These are phyloP conservation scores for Solanum tacnaense DNA, from an alignment of 257 asterid genomes.

Conservation along the genomic window DNA sequence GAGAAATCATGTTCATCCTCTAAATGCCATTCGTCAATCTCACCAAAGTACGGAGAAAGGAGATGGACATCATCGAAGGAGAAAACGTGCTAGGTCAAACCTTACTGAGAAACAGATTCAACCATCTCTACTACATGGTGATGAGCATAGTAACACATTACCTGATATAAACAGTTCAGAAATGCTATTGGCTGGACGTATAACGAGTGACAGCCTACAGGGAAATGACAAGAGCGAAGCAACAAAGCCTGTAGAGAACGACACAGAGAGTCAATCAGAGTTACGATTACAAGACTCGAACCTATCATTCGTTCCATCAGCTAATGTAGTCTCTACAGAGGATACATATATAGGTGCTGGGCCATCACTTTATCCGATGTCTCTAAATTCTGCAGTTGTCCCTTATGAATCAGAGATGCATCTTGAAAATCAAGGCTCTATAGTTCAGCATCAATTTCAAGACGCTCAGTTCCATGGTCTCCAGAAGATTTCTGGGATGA, in stretches of 20 bases:
- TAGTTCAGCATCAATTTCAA: background rate
- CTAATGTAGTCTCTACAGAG: conserved; percentile 8
- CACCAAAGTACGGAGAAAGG: conserved; percentile 19
- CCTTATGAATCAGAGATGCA: conserved; percentile 18
- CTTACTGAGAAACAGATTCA: conserved; percentile 10
- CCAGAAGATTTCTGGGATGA: conserved; percentile 12
- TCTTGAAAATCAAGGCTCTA: background rate
- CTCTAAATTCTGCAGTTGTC: conserved; percentile 16
- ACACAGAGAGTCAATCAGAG: conserved; percentile 12
- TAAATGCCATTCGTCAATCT: conserved; percentile 6
- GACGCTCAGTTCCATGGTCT: conserved; percentile 6
- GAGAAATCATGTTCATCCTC: conserved; percentile 21
- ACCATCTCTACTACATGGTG: conserved; percentile 20
- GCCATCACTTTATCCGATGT: conserved; percentile 14
- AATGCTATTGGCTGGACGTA: conserved; percentile 3
- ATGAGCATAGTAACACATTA: conserved; percentile 16
- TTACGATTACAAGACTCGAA: conserved; percentile 21
- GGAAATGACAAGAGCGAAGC: conserved; percentile 12
- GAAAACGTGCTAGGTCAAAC: conserved; percentile 22
- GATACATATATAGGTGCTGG: conserved; percentile 3
- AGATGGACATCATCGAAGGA: conserved; percentile 19
- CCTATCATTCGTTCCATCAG: conserved; percentile 25
- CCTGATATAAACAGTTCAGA: conserved; percentile 22
- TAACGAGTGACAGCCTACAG: conserved; percentile 15
- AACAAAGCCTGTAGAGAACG: conserved; percentile 11